Percentiles rank a stretch among this genome's conserved stretches.
phyloP scores from a whole-genome alignment of 1,284 basidiomycete species.

The Leccinum fallax region DNA sequence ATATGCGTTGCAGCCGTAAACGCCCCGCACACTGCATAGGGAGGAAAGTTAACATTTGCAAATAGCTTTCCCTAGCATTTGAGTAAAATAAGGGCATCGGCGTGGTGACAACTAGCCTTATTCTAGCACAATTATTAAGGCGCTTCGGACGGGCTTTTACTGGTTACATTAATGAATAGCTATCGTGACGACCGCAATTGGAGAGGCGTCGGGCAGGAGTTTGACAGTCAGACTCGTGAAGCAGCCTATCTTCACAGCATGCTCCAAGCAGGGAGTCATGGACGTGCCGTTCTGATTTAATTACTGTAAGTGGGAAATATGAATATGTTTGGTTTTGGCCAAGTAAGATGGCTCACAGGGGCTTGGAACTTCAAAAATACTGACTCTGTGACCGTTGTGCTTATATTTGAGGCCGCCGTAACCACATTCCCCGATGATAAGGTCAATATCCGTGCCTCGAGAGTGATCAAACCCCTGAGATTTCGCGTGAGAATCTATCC shows the following conservation, averaged over 20 bases:
- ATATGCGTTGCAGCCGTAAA: conserved; percentile 20
- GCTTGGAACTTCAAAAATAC: conserved; percentile 20
- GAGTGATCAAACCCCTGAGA: neutral
- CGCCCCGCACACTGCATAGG: conserved; percentile 3
- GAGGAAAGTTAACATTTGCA: conserved; percentile 12
- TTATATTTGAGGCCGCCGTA: conserved; percentile 32
- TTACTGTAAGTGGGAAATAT: conserved; percentile 8
- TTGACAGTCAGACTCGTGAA: conserved; percentile 7
- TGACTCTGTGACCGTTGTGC: conserved; percentile 24
- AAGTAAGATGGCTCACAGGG: conserved; percentile 10
- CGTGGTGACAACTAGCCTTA: conserved; percentile 10
- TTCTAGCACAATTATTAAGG: conserved; percentile 25
- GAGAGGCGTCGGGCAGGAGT: conserved; percentile 10
- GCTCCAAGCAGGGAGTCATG: neutral
- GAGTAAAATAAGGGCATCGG: conserved; percentile 14
- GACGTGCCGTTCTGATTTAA: conserved; percentile 12
- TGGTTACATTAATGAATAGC: conserved; percentile 26
- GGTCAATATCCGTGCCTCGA: neutral
- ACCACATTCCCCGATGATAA: conserved; percentile 25
- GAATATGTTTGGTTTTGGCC: conserved; percentile 4
- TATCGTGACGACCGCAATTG: conserved; percentile 6
- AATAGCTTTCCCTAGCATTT: conserved; percentile 13
- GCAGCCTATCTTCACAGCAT: conserved; percentile 8
- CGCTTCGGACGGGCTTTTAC: conserved; percentile 13
- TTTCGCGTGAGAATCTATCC: conserved; percentile 1